Evolutionary conservation across 306 rosid genomes (phyloP).

Genomic region (Vigna reflexopilosa): DNA sequence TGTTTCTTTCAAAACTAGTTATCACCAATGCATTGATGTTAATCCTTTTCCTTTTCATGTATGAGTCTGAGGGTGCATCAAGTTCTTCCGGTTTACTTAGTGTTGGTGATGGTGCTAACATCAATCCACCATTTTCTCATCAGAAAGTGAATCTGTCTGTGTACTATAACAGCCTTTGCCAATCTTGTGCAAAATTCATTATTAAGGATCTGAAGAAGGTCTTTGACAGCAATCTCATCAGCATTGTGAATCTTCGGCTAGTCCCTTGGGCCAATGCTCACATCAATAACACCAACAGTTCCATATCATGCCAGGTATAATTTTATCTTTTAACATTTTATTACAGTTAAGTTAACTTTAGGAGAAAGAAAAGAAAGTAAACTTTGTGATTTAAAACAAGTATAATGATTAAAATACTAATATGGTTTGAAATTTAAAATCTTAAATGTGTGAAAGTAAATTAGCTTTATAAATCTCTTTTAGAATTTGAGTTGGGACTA

Average conservation of each 20-base stretch:
- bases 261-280: slow-evolving; percentile 64
- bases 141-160: slow-evolving; percentile 64
- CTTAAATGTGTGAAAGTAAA: too few relatives aligned
- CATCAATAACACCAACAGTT: slow-evolving; percentile 42
- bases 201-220: slow-evolving; percentile 48
- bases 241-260: slow-evolving; percentile 59
- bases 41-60: slow-evolving; percentile 42
- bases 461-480: too few relatives aligned
- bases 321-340: background rate
- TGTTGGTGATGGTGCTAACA: background rate
- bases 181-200: slow-evolving; percentile 53
- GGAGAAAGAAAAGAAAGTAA: too few relatives aligned
- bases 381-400: too few relatives aligned
- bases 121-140: background rate
- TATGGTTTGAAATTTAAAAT: too few relatives aligned
- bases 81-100: slow-evolving; percentile 28
- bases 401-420: too few relatives aligned
- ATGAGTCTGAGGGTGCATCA: slow-evolving; percentile 43
- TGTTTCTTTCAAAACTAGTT: slow-evolving; percentile 45
- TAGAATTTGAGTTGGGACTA: too few relatives aligned
- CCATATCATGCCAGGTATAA: slow-evolving; percentile 63
- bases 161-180: slow-evolving; percentile 56
- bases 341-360: too few relatives aligned
- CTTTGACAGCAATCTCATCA: slow-evolving; percentile 52
- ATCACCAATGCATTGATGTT: slow-evolving; percentile 33